A percentile compares a stretch with the other conserved stretches of the same genome.
Conservation (phyloP, 257 asterid genomes). For the Lantana camara region DNA sequence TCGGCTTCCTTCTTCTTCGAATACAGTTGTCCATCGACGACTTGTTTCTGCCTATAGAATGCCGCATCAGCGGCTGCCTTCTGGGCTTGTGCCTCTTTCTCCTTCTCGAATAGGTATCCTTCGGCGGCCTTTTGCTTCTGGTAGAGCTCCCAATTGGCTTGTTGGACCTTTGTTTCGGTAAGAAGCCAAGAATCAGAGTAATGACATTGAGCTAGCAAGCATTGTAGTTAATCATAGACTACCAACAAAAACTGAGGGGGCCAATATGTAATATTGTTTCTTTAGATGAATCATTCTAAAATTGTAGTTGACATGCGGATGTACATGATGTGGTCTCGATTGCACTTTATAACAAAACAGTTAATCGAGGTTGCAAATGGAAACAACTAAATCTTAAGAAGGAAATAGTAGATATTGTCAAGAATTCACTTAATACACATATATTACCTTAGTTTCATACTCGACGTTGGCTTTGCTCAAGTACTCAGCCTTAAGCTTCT, state of each 20-base stretch:
- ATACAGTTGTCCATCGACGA: constrained; percentile 47
- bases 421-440: too few species aligned
- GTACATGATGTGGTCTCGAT: too few species aligned
- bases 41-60: constrained; percentile 36
- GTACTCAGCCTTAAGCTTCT: constrained; percentile 56
- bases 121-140: constrained; percentile 55
- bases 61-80: constrained; percentile 50
- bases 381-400: too few species aligned
- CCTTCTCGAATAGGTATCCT: constrained; percentile 45
- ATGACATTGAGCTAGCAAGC: too few species aligned
- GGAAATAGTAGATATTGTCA: too few species aligned
- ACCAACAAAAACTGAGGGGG: too few species aligned
- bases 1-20: constrained; percentile 59
- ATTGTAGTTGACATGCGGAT: too few species aligned
- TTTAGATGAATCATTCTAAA: too few species aligned
- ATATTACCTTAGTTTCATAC: constrained; percentile 53
- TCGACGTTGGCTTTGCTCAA: constrained; percentile 56
- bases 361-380: too few species aligned
- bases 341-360: too few species aligned
- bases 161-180: constrained; percentile 38
- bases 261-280: too few species aligned
- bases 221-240: too few species aligned
- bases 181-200: background rate
- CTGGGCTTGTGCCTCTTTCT: constrained; percentile 48
- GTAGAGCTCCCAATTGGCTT: constrained; percentile 59